phyloP scores from a whole-genome alignment of 1,139 yeast genomes.

The Groenewaldozyma sp. region DNA sequence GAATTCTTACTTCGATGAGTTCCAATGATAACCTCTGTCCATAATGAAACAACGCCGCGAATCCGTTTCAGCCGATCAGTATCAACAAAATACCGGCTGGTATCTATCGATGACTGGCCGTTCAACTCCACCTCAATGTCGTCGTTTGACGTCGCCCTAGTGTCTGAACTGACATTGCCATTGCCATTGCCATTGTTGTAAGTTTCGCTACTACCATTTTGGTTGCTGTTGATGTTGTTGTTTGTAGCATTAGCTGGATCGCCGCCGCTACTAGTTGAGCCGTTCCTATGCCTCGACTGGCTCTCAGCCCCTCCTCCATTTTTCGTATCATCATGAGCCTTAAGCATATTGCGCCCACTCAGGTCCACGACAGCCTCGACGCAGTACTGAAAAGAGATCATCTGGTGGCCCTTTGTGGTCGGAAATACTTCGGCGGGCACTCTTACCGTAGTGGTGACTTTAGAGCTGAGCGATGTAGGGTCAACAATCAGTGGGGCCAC shows the following conservation, averaged over 20 bases:
- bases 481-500: constrained; percentile 74
- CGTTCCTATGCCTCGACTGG: too few species aligned
- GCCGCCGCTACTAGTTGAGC: constrained; percentile 7
- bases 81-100: constrained; percentile 43
- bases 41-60: constrained; percentile 68
- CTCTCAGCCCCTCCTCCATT: constrained; percentile 6
- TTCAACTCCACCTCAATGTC: background rate
- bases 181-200: background rate
- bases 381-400: constrained; percentile 76
- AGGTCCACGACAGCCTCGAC: constrained; percentile 73
- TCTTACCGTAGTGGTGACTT: constrained; percentile 52
- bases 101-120: constrained; percentile 9
- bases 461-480: constrained; percentile 50
- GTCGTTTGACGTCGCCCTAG: background rate
- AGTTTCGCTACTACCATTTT: background rate
- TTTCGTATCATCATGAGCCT: constrained; percentile 24
- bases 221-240: background rate
- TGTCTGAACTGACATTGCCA: background rate
- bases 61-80: constrained; percentile 68
- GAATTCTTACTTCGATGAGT: constrained; percentile 42
- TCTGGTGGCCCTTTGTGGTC: constrained; percentile 62
- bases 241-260: constrained; percentile 5
- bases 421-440: constrained; percentile 86
- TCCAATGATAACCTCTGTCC: constrained; percentile 73
- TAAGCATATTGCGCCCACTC: constrained; percentile 39